phyloP scores from a whole-genome alignment of 1,284 basidiomycete species.

The Golubevia sp. region DNA sequence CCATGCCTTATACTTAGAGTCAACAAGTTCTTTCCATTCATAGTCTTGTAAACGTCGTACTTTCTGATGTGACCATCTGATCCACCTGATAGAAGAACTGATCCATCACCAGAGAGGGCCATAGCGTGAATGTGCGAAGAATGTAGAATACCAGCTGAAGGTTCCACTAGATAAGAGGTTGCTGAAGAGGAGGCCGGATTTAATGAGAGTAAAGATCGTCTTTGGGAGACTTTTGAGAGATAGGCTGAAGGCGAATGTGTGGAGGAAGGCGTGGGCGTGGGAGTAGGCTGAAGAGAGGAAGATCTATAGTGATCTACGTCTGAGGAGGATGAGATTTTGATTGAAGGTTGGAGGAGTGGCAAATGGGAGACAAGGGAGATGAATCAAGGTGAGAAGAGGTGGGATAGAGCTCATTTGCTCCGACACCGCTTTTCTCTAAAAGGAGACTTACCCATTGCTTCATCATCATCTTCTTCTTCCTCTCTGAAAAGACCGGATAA shows the following conservation, averaged over 20 bases:
- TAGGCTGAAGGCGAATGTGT: background rate
- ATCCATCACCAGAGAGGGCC: constrained; percentile 37
- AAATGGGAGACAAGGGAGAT: too few relatives aligned
- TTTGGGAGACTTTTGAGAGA: constrained; percentile 5
- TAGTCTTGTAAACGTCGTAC: constrained; percentile 53
- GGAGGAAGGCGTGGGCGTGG: too few relatives aligned
- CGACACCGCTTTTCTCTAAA: too few relatives aligned
- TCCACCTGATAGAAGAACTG: constrained; percentile 50
- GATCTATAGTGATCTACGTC: constrained; percentile 5
- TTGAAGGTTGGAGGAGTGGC: too few relatives aligned
- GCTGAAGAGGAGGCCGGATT: constrained; percentile 5
- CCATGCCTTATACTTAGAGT: constrained; percentile 54
- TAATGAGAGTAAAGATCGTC: constrained; percentile 9
- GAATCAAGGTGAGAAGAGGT: too few relatives aligned
- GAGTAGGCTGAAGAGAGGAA: constrained; percentile 68
- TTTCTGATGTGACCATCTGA: constrained; percentile 54
- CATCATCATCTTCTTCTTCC: too few relatives aligned
- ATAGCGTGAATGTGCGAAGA: constrained; percentile 45
- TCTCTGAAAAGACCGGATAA: too few relatives aligned
- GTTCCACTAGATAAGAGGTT: constrained; percentile 44
- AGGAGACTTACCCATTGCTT: too few relatives aligned
- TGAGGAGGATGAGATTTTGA: too few relatives aligned
- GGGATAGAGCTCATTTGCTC: too few relatives aligned
- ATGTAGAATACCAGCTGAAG: constrained; percentile 49
- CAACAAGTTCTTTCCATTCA: constrained; percentile 56